Base-by-base conservation (phyloP, 805 yeast species). In the Candida michaelii region DNA sequence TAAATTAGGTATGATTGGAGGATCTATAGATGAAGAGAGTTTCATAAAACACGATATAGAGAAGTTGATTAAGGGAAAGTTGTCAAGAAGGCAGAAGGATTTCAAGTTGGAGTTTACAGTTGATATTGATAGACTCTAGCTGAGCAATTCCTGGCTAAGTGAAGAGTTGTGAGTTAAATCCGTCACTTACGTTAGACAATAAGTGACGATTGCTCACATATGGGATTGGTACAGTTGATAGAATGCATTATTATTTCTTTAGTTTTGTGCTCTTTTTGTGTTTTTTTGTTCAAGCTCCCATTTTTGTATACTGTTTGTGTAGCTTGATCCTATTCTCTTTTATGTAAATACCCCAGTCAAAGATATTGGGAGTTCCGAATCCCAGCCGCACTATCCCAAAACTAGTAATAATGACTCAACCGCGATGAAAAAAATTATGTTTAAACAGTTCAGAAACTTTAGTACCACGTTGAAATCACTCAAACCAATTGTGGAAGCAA, bases 21-120 rank as follows among this genome's bases (percentile, higher is more conserved):
- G 83, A 1, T 77, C 85, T 3, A 79, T 78, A 47, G 87, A 83
- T 42, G 89, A 84, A 35, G 91, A 85, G 56, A 60, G 79, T 1
- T 62, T 69, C 24, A 54, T 85, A 25, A 58, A 85, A 32, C 73
- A 70, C 45, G 80, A 80, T 44, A 62, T 76, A 2, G 59, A 63
- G 31, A 64, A 74, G 25, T 59, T 77, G 6, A 62, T 80, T 3
- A 56, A 63, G 31, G 62, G 59, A 12, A 55, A 65, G 12, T 48
- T 75, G 43, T 50, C 50, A 21, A 53, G 39, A 25, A 30, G 50
- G 8, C 46, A 53, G 18, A 52, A 53, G 14, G 64, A 59, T 17
- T 44, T 36, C 24, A 55, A 56, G 39, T 58, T 66, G 1, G 76
- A 71, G 43, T 60, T 62, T 6, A 71, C 74, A 11, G 60, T 69